Percentiles rank a stretch among this genome's conserved stretches.
Conservation (phyloP, 768 basidiomycete species). For the Leccinellum rugosiceps region DNA sequence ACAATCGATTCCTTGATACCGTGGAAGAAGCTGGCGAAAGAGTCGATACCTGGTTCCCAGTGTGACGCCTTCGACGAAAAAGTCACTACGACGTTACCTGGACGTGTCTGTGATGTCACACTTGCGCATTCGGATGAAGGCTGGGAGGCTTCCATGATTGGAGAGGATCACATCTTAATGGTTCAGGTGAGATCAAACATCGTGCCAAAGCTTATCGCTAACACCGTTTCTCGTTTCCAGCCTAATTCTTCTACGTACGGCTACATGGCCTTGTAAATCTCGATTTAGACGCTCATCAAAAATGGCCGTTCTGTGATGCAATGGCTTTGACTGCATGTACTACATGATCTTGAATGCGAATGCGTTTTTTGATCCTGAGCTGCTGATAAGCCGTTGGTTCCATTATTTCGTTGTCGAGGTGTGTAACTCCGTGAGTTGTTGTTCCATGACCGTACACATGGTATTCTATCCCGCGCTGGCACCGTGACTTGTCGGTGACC, state of each 20-base stretch:
- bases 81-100: slow-evolving; percentile 29
- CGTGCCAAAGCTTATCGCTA: not conserved
- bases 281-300: not conserved
- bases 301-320: not conserved
- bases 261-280: slow-evolving; percentile 28
- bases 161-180: slow-evolving; percentile 34
- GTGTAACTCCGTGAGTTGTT: not conserved
- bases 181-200: slow-evolving; percentile 26
- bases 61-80: slow-evolving; percentile 19
- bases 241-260: slow-evolving; percentile 13
- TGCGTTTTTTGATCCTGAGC: not conserved
- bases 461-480: too few species aligned
- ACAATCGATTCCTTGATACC: slow-evolving; percentile 3
- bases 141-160: slow-evolving; percentile 35
- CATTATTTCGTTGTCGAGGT: not conserved
- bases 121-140: slow-evolving; percentile 13
- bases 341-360: not conserved
- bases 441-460: too few species aligned
- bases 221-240: slow-evolving; percentile 7
- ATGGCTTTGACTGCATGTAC: not conserved
- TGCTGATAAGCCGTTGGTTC: not conserved
- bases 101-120: slow-evolving; percentile 19
- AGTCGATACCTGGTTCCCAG: slow-evolving; percentile 5
- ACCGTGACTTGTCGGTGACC: too few species aligned
- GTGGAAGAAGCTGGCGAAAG: slow-evolving; percentile 19